These are phyloP conservation scores for Triticum dicoccoides DNA, from an alignment of 176 grass and related monocot genomes.

Conservation along the genomic window DNA sequence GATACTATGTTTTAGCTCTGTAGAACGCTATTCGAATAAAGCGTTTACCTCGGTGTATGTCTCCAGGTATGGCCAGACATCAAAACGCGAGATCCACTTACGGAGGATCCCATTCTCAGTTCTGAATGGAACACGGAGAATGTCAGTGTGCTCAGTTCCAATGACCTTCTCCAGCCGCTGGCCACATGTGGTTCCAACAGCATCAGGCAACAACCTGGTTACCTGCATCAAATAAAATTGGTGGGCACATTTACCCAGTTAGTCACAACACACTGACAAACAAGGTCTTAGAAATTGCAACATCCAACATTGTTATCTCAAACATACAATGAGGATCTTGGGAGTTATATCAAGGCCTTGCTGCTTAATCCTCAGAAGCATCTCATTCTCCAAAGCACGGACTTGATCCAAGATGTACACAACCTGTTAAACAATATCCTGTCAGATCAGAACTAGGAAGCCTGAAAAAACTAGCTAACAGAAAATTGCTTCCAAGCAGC, in stretches of 20 bases:
- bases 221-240: slow-evolving; percentile 52
- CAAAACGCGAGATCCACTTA: slow-evolving; percentile 97
- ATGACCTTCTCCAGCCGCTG: slow-evolving; percentile 85
- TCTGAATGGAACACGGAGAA: slow-evolving; percentile 91
- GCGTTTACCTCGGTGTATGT: slow-evolving; percentile 75
- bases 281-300: background rate
- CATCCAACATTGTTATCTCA: background rate
- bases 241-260: background rate
- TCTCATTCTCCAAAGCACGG: slow-evolving; percentile 90
- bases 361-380: slow-evolving; percentile 99
- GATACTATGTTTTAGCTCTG: background rate
- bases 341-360: slow-evolving; percentile 96
- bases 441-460: slow-evolving; percentile 13
- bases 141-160: slow-evolving; percentile 84
- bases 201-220: slow-evolving; percentile 95
- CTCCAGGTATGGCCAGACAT: slow-evolving; percentile 98
- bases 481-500: background rate
- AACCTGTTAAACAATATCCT: slow-evolving; percentile 43
- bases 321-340: slow-evolving; percentile 91
- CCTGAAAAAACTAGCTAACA: background rate
- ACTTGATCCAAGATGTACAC: slow-evolving; percentile 99
- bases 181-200: slow-evolving; percentile 87
- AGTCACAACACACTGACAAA: background rate
- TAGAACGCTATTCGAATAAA: background rate
- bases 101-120: slow-evolving; percentile 77